Evolutionary conservation across 208 protist species (phyloP).

Genomic region (Porcisia hertigi): DNA sequence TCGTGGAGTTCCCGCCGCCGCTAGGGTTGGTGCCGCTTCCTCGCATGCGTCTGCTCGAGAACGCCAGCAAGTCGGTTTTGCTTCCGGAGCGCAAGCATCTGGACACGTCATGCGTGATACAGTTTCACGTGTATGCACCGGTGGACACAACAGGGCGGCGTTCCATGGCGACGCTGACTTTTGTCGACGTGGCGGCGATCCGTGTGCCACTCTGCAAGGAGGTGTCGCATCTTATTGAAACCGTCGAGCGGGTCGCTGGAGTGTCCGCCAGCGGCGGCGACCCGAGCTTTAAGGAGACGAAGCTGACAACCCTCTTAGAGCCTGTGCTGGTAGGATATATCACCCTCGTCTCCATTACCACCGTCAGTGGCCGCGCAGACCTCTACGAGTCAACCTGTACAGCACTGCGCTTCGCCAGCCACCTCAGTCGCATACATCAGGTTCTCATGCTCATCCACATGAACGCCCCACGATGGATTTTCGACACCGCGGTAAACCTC

Average conservation of each 20-base stretch:
- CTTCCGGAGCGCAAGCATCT: constrained; percentile 71
- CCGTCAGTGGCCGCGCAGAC: constrained; percentile 74
- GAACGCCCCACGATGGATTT: constrained; percentile 75
- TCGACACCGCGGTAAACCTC: constrained; percentile 66
- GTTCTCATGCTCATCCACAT: constrained; percentile 84
- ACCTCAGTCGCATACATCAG: constrained; percentile 76
- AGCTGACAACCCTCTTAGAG: constrained; percentile 79
- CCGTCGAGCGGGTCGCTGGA: constrained; percentile 62
- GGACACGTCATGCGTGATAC: constrained; percentile 80
- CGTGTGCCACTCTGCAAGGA: constrained; percentile 61
- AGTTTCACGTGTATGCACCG: constrained; percentile 87
- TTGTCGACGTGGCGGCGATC: constrained; percentile 84
- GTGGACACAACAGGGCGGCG: constrained; percentile 70
- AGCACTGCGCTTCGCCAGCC: constrained; percentile 61
- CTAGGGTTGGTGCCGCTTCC: constrained; percentile 69
- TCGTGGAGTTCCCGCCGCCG: constrained; percentile 81
- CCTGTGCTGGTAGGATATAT: constrained; percentile 75
- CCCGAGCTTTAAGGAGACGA: constrained; percentile 60
- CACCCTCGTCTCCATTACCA: constrained; percentile 83
- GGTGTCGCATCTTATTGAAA: constrained; percentile 70
- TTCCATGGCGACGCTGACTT: constrained; percentile 87
- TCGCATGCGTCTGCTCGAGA: constrained; percentile 70
- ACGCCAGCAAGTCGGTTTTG: constrained; percentile 53
- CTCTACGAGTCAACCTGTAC: constrained; percentile 64
- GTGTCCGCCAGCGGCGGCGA: constrained; percentile 48